Base-by-base conservation (phyloP, 331 rosid genomes). In the Ulmus americana region DNA sequence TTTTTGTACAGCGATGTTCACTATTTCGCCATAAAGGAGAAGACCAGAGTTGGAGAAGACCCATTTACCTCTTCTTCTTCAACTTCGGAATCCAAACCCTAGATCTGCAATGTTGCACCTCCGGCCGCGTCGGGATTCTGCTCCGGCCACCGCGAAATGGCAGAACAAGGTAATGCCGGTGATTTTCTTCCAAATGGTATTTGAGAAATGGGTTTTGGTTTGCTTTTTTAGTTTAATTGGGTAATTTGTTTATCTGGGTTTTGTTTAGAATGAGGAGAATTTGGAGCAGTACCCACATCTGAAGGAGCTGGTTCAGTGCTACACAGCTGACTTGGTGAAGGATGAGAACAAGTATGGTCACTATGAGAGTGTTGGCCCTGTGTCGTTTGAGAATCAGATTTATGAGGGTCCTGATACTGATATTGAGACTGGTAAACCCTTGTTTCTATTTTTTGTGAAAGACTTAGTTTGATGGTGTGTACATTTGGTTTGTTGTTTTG, bases 251-350 rank as follows among this genome's bases (percentile, higher is more conserved):
- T 68, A 11, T 13, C 10, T 63, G 74, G 68, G 73, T 67, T 59
- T 53, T 79, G 83, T 52, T n/a, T 5, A 91, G 97, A 85, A 87
- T 67, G 95, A 90, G 22, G 97, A 90, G 81, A 94, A 94, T 81
- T 77, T 94, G 84, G 97, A 94, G 84, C 98, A 94, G 74, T 89
- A 95, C 91, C 98, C 98, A 28, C 97, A 89, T 73, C 88, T 94
- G 72, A 89, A 82, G 61, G 98, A 94, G 70, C 77, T 94, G 63
- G 95, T 85, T 45, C 97, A 89, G 74, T 94, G 98, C 79, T 94
- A 94, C 69, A 85, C 98, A 0, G 85, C 98, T 4, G 98, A 94
- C 74, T 86, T 95, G 98, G 95, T 94, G 2, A 89, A 89, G 65
- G 95, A 89, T 75, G 98, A 89, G 58, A 94, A 79, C 72, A 94